Percentiles rank a stretch among this genome's conserved stretches.
Evolutionary conservation across 352 stramenopile species (phyloP).

Genomic region (Phytophthora pseudosyringae): DNA sequence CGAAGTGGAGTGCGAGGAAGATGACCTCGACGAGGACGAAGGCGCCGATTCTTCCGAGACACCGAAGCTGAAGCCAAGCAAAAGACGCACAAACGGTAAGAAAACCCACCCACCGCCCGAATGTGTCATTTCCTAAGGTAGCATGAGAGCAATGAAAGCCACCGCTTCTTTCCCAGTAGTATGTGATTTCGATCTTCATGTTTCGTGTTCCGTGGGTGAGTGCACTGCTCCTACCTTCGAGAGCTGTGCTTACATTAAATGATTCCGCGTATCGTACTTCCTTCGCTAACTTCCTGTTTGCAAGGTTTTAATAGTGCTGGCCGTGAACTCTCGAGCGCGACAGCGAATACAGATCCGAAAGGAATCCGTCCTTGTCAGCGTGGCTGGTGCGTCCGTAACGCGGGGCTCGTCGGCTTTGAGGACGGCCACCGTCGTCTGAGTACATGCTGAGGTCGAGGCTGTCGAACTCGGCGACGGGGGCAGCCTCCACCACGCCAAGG

Average conservation of each 20-base stretch:
- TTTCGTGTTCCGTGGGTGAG: slow-evolving; percentile 22
- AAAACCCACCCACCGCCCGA: slow-evolving; percentile 49
- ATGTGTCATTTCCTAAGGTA: slow-evolving; percentile 42
- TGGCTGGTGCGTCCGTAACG: slow-evolving; percentile 43
- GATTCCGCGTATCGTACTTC: slow-evolving; percentile 36
- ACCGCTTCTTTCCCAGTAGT: not conserved
- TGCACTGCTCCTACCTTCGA: slow-evolving; percentile 32
- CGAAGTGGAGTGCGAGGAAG: slow-evolving; percentile 17
- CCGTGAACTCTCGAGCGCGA: slow-evolving; percentile 41
- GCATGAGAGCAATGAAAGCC: not conserved
- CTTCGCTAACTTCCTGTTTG: slow-evolving; percentile 22
- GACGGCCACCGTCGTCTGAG: slow-evolving; percentile 24
- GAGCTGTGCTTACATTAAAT: slow-evolving; percentile 35
- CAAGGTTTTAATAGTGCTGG: slow-evolving; percentile 35
- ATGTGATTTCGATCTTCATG: slow-evolving; percentile 18
- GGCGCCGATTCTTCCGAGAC: slow-evolving; percentile 5
- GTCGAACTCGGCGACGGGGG: slow-evolving; percentile 27
- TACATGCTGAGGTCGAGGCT: slow-evolving; percentile 37
- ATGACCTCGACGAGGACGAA: slow-evolving; percentile 23
- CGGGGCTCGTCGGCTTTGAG: slow-evolving; percentile 29
- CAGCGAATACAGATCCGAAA: slow-evolving; percentile 51
- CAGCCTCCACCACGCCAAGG: slow-evolving; percentile 36
- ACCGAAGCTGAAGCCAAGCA: slow-evolving; percentile 41
- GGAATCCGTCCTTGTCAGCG: slow-evolving; percentile 48
- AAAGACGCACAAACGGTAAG: slow-evolving; percentile 74